phyloP scores from a whole-genome alignment of 257 asterid genomes.

The Knoxia roxburghii region DNA sequence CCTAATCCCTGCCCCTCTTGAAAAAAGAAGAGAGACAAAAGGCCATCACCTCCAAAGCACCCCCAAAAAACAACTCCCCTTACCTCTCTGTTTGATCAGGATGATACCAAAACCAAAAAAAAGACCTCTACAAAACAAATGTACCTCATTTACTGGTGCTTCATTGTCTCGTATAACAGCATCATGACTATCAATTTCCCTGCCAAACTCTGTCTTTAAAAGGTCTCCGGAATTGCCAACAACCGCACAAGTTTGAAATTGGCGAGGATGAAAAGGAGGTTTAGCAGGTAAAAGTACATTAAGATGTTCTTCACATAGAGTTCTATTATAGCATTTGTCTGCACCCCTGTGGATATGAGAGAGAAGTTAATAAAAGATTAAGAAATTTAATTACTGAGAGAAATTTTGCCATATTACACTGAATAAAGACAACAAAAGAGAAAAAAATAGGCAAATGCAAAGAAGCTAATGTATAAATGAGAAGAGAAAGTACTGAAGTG shows the following conservation, averaged over 20 bases:
- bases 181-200: slow-evolving; percentile 93
- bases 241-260: slow-evolving; percentile 88
- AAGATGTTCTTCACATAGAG: slow-evolving; percentile 93
- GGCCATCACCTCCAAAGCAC: no score
- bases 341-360: slow-evolving; percentile 53
- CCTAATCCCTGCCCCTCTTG: no score
- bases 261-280: slow-evolving; percentile 96
- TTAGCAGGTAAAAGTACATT: slow-evolving; percentile 79
- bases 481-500: slow-evolving; percentile 6
- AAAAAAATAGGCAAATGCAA: no score
- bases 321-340: slow-evolving; percentile 77
- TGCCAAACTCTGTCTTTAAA: slow-evolving; percentile 83
- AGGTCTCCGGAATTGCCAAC: slow-evolving; percentile 99
- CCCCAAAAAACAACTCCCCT: no score
- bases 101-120: not conserved
- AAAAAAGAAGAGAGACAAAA: no score
- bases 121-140: not conserved
- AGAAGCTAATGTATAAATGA: no score
- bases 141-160: slow-evolving; percentile 94
- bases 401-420: not conserved
- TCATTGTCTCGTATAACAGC: slow-evolving; percentile 96
- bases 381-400: not conserved
- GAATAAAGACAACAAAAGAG: not conserved
- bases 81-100: no score
- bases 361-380: slow-evolving; percentile 4